Evolutionary conservation across 768 basidiomycete species (phyloP).

Genomic region (Tylopilus vinaceipallidus): DNA sequence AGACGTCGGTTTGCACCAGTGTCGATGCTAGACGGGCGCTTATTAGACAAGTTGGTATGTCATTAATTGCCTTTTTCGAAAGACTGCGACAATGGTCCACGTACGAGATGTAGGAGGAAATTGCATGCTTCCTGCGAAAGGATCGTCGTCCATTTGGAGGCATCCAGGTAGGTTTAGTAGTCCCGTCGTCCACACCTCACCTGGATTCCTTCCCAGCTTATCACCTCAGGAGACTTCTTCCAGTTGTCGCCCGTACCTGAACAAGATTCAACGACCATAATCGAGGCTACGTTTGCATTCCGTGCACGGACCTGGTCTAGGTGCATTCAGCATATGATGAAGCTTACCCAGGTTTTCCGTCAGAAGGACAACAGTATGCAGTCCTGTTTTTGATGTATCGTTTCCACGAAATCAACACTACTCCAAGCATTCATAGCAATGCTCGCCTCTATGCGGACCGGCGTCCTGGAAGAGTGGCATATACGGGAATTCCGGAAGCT

Average conservation of each 20-base stretch:
- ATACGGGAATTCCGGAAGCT: constrained; percentile 67
- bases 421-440: constrained; percentile 87
- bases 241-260: constrained; percentile 73
- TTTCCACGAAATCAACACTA: background rate
- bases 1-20: constrained; percentile 37
- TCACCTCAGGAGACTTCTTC: constrained; percentile 78
- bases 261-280: constrained; percentile 45
- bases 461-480: constrained; percentile 61
- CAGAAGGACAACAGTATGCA: constrained; percentile 57
- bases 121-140: constrained; percentile 44
- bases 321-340: constrained; percentile 46
- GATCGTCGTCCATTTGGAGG: constrained; percentile 58
- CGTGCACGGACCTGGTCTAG: constrained; percentile 59
- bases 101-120: constrained; percentile 26
- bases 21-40: constrained; percentile 70
- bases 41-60: constrained; percentile 70
- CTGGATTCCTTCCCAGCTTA: constrained; percentile 43
- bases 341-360: constrained; percentile 66
- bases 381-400: background rate
- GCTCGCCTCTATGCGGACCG: constrained; percentile 98
- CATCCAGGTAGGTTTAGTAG: constrained; percentile 46
- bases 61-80: constrained; percentile 32
- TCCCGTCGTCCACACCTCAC: background rate
- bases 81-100: constrained; percentile 10
- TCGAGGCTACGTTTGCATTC: constrained; percentile 61